Evolutionary conservation across 1,139 yeast genomes (phyloP).

Genomic region (Yamadazyma diddensiae): DNA sequence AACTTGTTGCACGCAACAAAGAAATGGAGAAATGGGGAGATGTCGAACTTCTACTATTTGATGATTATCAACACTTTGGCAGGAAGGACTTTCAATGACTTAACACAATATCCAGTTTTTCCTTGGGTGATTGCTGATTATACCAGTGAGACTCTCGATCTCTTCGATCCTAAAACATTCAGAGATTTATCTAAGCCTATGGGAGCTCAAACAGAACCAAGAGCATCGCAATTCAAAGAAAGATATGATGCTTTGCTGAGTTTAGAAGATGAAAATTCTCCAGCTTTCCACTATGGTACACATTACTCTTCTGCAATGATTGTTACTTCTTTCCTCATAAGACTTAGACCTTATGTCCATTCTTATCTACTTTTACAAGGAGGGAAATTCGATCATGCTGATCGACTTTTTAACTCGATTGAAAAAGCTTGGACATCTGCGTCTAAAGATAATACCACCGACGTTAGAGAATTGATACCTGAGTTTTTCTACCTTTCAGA

Average conservation of each 20-base stretch:
- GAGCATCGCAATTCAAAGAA: conserved; percentile 64
- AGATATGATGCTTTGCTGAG: conserved; percentile 66
- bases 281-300: conserved; percentile 88
- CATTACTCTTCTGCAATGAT: conserved; percentile 94
- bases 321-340: conserved; percentile 71
- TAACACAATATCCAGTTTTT: conserved; percentile 85
- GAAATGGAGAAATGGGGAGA: conserved; percentile 71
- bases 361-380: conserved; percentile 78
- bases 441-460: conserved; percentile 74
- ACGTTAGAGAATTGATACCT: conserved; percentile 81
- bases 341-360: conserved; percentile 76
- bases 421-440: conserved; percentile 78
- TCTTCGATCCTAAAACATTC: conserved; percentile 55
- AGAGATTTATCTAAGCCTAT: conserved; percentile 81
- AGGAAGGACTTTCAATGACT: conserved; percentile 81
- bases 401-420: conserved; percentile 69
- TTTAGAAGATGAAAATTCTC: conserved; percentile 50
- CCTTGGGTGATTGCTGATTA: conserved; percentile 90
- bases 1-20: conserved; percentile 53
- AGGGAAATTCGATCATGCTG: conserved; percentile 85
- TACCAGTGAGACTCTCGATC: conserved; percentile 60
- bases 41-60: conserved; percentile 77
- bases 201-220: conserved; percentile 72
- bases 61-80: conserved; percentile 79
- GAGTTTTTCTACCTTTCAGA: conserved; percentile 83